Evolutionary conservation across 2,329 filamentous ascomycete genomes (phyloP).

Genomic region (Phialocephala subalpina): DNA sequence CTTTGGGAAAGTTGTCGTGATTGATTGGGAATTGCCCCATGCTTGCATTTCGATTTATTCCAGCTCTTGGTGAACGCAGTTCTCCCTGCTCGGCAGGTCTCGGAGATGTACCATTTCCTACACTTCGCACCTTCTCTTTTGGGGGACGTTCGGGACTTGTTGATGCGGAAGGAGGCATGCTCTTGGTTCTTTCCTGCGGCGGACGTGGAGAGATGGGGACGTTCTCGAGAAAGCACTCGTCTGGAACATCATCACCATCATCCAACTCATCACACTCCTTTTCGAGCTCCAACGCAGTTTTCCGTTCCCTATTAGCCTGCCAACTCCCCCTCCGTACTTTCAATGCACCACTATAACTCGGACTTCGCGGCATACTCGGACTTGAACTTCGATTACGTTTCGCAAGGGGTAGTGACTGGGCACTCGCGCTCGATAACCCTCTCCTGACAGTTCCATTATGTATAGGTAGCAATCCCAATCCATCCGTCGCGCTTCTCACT

Average conservation of each 20-base stretch:
- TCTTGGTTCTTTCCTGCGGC: conserved; percentile 61
- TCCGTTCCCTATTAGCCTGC: conserved; percentile 72
- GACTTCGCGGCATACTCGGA: conserved; percentile 34
- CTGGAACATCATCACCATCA: conserved; percentile 80
- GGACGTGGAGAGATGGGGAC: conserved; percentile 82
- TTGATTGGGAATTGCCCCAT: conserved; percentile 68
- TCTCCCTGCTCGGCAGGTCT: conserved; percentile 66
- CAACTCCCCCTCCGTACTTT: conserved; percentile 59
- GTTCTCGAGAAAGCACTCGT: conserved; percentile 81
- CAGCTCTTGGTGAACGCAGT: conserved; percentile 52
- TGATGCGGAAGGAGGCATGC: conserved; percentile 58
- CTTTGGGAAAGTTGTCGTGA: conserved; percentile 53
- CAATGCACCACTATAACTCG: conserved; percentile 31
- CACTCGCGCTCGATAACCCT: conserved; percentile 37
- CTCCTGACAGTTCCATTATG: conserved; percentile 32
- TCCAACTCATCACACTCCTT: conserved; percentile 76
- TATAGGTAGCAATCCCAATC: conserved; percentile 41
- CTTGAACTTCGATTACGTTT: conserved; percentile 43
- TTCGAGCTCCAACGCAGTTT: conserved; percentile 75
- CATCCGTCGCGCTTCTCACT: conserved; percentile 38
- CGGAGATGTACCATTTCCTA: conserved; percentile 69
- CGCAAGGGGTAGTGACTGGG: conserved; percentile 33
- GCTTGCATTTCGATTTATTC: conserved; percentile 46
- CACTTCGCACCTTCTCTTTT: conserved; percentile 40
- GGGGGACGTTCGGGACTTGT: conserved; percentile 41